Conservation (phyloP, 1,284 basidiomycete genomes). For the Puccinia hordei region DNA sequence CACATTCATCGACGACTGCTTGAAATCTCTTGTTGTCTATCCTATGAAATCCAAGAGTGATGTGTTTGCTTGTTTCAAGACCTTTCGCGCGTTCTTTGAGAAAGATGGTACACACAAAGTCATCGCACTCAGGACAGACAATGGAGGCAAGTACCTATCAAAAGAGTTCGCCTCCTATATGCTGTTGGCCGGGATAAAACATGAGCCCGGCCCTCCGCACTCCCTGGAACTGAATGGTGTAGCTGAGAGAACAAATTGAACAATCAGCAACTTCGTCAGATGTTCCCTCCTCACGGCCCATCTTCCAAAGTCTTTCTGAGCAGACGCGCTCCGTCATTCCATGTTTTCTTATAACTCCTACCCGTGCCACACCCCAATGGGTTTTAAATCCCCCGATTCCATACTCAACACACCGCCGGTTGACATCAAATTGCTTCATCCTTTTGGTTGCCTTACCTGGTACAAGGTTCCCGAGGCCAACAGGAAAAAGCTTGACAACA, state of each 20-base stretch:
- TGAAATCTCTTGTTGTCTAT: neutral
- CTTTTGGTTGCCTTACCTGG: neutral
- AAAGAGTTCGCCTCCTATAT: neutral
- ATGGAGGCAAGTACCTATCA: conserved; percentile 1
- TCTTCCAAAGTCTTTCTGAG: no score
- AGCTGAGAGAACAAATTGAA: neutral
- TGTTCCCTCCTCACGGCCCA: no score
- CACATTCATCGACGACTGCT: neutral
- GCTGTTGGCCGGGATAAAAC: neutral
- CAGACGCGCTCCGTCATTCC: neutral
- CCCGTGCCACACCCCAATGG: neutral
- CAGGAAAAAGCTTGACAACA: neutral
- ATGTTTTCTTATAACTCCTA: neutral
- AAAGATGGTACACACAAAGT: conserved; percentile 51
- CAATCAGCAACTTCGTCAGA: no score
- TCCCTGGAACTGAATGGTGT: conserved; percentile 20
- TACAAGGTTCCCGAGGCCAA: neutral
- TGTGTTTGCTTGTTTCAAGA: conserved; percentile 55
- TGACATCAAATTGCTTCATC: neutral
- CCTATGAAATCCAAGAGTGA: neutral
- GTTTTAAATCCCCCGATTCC: neutral
- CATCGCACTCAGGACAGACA: neutral
- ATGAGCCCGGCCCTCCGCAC: conserved; percentile 2
- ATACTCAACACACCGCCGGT: neutral
- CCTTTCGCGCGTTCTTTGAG: conserved; percentile 57